A percentile compares a stretch with the other conserved stretches of the same genome.
Conservation (phyloP, 1,139 yeast genomes). For the Nakaseomyces nivariensis region DNA sequence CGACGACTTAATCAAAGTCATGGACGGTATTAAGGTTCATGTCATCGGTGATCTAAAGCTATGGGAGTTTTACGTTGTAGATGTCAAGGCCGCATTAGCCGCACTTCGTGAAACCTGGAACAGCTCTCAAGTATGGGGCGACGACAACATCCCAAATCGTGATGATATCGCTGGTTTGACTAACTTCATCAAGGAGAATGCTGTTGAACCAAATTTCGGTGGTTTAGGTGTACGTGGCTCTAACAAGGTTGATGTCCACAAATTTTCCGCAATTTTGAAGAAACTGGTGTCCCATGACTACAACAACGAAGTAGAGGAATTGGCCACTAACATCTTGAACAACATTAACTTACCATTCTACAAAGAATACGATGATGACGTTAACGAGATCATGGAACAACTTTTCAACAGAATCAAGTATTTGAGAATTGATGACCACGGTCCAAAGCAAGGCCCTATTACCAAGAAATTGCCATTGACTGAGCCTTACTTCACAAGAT, state of each 20-base stretch:
- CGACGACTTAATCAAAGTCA: constrained; percentile 48
- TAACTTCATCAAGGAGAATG: constrained; percentile 38
- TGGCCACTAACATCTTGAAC: constrained; percentile 42
- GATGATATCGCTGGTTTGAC: constrained; percentile 38
- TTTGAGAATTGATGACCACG: constrained; percentile 64
- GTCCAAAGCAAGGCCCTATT: constrained; percentile 68
- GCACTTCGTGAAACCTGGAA: constrained; percentile 21
- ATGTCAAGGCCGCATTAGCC: constrained; percentile 35
- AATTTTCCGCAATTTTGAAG: constrained; percentile 40
- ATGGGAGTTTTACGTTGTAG: constrained; percentile 83
- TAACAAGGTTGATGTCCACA: constrained; percentile 43
- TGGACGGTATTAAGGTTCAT: constrained; percentile 56
- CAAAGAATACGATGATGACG: constrained; percentile 66
- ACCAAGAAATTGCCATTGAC: constrained; percentile 51
- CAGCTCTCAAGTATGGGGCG: constrained; percentile 7
- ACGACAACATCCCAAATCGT: constrained; percentile 18
- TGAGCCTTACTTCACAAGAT: constrained; percentile 81
- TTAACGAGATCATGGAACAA: constrained; percentile 53
- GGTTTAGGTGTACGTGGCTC: constrained; percentile 39
- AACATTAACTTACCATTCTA: constrained; percentile 70
- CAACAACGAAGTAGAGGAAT: constrained; percentile 31
- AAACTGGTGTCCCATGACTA: constrained; percentile 29
- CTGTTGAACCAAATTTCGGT: constrained; percentile 36
- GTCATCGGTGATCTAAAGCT: constrained; percentile 58
- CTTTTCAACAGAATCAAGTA: constrained; percentile 66